Percentiles rank a stretch among this genome's conserved stretches.
These are phyloP conservation scores for Aspergillus candidus DNA, from an alignment of 2,329 filamentous ascomycete species.

Conservation along the genomic window DNA sequence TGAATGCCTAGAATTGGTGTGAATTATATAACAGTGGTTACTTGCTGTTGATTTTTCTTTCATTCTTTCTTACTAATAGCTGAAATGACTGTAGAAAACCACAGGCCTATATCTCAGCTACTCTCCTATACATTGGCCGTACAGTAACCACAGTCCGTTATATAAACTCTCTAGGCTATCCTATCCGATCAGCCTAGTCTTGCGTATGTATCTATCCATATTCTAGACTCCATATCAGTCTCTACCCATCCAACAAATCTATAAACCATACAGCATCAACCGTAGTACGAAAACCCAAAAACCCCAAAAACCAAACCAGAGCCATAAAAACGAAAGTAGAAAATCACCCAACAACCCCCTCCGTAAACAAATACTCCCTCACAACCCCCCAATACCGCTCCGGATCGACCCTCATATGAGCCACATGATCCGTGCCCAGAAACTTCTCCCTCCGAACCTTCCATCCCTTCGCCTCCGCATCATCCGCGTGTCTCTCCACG, in stretches of 20 bases:
- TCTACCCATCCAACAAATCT: no score
- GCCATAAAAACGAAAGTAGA: no score
- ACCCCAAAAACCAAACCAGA: not conserved
- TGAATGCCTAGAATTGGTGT: not conserved
- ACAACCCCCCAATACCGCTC: constrained; percentile 37
- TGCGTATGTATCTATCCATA: no score
- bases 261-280: no score
- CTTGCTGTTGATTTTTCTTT: no score
- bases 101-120: no score
- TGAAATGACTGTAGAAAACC: no score
- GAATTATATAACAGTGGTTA: not conserved
- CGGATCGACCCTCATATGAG: constrained; percentile 34
- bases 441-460: constrained; percentile 33
- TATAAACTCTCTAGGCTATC: no score
- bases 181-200: no score
- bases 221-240: no score
- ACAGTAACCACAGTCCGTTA: no score
- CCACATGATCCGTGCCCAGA: constrained; percentile 33
- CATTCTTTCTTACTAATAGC: not conserved
- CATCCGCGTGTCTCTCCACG: constrained; percentile 5
- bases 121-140: no score
- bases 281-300: not conserved
- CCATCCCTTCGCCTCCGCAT: constrained; percentile 28
- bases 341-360: not conserved
- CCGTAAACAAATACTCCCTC: constrained; percentile 14